Evolutionary conservation across 495 filamentous ascomycete genomes (phyloP), one percentile per base, ranked within the genome.

Genomic region (Lophiostoma macrostomum): DNA sequence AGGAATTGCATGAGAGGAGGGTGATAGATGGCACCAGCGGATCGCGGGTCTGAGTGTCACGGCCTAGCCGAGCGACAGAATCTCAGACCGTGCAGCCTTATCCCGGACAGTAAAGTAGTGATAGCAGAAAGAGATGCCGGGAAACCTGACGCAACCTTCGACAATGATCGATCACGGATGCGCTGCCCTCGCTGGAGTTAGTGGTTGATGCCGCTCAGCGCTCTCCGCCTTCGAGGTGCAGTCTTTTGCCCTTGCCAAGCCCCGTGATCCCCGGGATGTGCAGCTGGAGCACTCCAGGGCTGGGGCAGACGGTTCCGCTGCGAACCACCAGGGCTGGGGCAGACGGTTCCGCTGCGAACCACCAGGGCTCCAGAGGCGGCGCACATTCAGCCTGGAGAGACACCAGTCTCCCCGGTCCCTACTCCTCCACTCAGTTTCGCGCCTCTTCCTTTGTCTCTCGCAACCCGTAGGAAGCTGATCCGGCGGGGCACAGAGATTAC

Each of bases 31-130:
- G 58, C 55, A 56, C 53, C 61, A 61, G 48, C 60, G 49, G 56
- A 55, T 62, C 40, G 45, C 50, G 27, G 49, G 50, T 51, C 58
- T 60, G 40, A 53, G 58, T 45, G 42, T 64, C 40, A 60, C 58
- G 37, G 45, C 31, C 35, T 52, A 42, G 48, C 63, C 56, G 53
- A 62, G 51, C 37, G 44, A 43, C 44, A 35, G 23, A 19, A 54
- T 35, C 41, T 46, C 16, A 27, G 30, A 29, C 25, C 43, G 38
- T 27, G 28, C 24, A 31, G 40, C 52, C 53, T 24, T 44, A 36
- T 30, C 36, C 41, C 46, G 30, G 24, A 18, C n/a, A 34, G 41
- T 35, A 36, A 43, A 23, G 40, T 37, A 34, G 14, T 25, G 36
- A 49, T 50, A 36, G 25, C 27, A 41, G 28, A 28, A 55, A 47